Evolutionary conservation across 805 yeast genomes (phyloP), one percentile per base, ranked within the genome.

Genomic region (Maudiozyma barnettii): DNA sequence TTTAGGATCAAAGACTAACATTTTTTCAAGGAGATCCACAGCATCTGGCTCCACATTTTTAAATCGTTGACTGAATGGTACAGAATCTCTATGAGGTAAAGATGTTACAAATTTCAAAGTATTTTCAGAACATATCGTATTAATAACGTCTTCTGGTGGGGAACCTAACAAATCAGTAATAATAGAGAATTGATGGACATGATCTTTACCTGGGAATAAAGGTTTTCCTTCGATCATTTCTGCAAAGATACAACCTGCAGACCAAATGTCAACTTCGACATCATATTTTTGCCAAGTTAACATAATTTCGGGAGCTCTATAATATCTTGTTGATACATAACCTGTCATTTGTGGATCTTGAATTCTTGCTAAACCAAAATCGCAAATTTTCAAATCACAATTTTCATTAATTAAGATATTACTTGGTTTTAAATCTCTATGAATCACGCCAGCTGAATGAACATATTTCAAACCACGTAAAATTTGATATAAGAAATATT

Each of bases 281-380:
- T 90, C 96, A 68, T 91, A 91, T 63, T 91, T 88, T 66, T 91
- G 99, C 98, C 98, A 91, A 23, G 97, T 89, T 54, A 91, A 76
- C 99, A 91, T 91, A 67, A 91, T 91, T 65, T 91, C 99, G 1
- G 99, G 99, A 0, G 98, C 99, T 52, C 99, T 78, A 68, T 91
- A 91, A 71, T 89, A 91, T 60, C 99, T 70, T 4, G 99, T 91
- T 5, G 95, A 84, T 16, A 91, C 99, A 65, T 91, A 91, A 9
- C 98, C 99, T 1, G 98, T 91, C 99, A 91, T 91, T 66, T 91
- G 98, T 13, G 97, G 96, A 69, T 91, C 99, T 71, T 91, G 97
- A 61, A 91, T 85, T 63, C 99, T 78, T 31, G 98, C 98, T 51
- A 91, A 73, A 20, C 99, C 99, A 64, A 91, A 87, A 66, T 87